Percentiles rank a stretch among this genome's conserved stretches.
Conservation (phyloP, 2,329 filamentous ascomycete genomes). For the Trichoderma hamatum region DNA sequence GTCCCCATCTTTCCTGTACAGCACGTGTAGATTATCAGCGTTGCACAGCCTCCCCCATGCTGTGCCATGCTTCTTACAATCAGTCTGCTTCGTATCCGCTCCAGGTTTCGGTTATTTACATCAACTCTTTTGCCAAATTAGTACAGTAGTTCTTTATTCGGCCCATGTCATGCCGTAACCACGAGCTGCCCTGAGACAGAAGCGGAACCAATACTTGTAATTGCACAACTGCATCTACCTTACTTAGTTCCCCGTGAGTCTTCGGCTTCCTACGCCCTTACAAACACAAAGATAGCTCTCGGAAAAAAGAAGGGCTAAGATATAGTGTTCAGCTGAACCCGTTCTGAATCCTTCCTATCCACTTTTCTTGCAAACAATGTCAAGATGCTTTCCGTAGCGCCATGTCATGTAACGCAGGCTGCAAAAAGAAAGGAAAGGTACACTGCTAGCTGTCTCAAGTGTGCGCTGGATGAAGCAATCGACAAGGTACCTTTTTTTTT, state of each 20-base stretch:
- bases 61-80: not conserved
- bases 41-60: not conserved
- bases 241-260: no score
- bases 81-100: not conserved
- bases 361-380: not conserved
- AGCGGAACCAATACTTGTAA: not conserved
- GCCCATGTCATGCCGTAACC: not conserved
- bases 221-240: not conserved
- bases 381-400: not conserved
- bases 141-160: no score
- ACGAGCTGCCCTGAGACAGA: not conserved
- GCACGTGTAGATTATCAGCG: not conserved
- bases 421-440: not conserved
- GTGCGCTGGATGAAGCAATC: not conserved
- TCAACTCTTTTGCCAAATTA: not conserved
- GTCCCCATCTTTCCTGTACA: not conserved
- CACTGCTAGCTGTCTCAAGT: not conserved
- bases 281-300: not conserved
- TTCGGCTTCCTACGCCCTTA: not conserved
- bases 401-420: not conserved
- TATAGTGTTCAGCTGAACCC: not conserved
- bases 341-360: not conserved
- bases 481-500: slow-evolving; percentile 1
- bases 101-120: not conserved
- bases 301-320: not conserved